Conservation (phyloP, 495 filamentous ascomycete genomes). For the Hypoxylon fragiforme region DNA sequence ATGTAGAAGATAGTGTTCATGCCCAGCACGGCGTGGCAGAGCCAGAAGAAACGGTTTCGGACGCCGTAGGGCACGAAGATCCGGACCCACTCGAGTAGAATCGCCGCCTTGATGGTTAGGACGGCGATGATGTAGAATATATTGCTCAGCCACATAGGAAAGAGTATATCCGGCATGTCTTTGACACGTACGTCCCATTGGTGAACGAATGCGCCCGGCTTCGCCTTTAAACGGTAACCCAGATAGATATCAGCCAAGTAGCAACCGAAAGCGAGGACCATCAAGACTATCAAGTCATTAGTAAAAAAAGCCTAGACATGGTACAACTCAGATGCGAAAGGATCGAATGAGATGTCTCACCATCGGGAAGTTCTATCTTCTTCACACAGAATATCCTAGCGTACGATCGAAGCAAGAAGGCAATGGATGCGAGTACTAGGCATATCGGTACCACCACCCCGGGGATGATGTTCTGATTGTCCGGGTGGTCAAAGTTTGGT, state of each 20-base stretch:
- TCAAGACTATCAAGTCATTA: constrained; percentile 15
- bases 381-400: constrained; percentile 22
- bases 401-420: constrained; percentile 25
- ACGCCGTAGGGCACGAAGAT: constrained; percentile 36
- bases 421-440: constrained; percentile 12
- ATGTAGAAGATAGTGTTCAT: constrained; percentile 48
- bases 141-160: constrained; percentile 21
- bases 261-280: constrained; percentile 21
- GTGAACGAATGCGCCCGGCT: constrained; percentile 37
- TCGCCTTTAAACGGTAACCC: constrained; percentile 14
- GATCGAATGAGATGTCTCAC: too few species aligned
- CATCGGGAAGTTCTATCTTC: constrained; percentile 25
- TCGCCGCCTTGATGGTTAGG: constrained; percentile 38
- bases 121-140: constrained; percentile 35
- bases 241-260: constrained; percentile 27
- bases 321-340: too few species aligned
- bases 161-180: constrained; percentile 20
- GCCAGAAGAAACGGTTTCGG: constrained; percentile 32
- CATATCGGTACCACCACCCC: constrained; percentile 24
- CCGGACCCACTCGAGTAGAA: constrained; percentile 43
- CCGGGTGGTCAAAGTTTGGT: constrained; percentile 34
- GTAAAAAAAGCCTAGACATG: too few species aligned
- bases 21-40: constrained; percentile 42
- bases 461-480: constrained; percentile 33
- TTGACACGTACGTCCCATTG: constrained; percentile 35